Percentiles rank a stretch among this genome's conserved stretches.
These are phyloP conservation scores for Gymnopus androsaceus DNA, from an alignment of 1,284 basidiomycete genomes.

Conservation along the genomic window DNA sequence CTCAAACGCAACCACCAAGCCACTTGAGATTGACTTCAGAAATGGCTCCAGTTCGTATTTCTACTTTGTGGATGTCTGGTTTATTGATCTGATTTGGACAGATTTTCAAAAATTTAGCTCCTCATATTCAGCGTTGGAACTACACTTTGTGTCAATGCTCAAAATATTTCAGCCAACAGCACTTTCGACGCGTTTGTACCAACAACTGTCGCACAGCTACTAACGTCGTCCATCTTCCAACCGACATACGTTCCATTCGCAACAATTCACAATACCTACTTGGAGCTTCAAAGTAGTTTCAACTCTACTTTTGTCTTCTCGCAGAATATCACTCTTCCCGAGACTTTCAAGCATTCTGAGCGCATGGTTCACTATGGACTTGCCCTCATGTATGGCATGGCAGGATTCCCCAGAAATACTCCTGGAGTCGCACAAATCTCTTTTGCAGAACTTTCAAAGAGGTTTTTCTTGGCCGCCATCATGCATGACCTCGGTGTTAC, in stretches of 20 bases:
- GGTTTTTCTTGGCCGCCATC: constrained; percentile 21
- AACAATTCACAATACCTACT: constrained; percentile 9
- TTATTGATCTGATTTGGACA: too few species aligned
- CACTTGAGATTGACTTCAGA: too few species aligned
- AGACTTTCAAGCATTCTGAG: constrained; percentile 19
- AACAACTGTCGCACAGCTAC: background rate
- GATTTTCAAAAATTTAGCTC: too few species aligned
- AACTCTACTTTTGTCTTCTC: too few species aligned
- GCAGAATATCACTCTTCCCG: constrained; percentile 1
- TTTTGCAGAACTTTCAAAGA: constrained; percentile 16
- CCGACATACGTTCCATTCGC: background rate
- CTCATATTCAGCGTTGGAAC: too few species aligned
- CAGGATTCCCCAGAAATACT: constrained; percentile 21
- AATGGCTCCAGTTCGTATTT: too few species aligned
- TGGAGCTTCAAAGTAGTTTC: constrained; percentile 19
- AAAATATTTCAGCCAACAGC: too few species aligned
- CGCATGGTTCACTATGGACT: constrained; percentile 21
- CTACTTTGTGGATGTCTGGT: too few species aligned
- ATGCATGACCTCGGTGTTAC: too few species aligned
- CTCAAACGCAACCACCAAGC: too few species aligned
- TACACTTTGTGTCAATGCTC: too few species aligned
- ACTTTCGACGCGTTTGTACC: too few species aligned
- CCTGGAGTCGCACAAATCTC: constrained; percentile 20
- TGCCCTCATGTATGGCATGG: constrained; percentile 19
- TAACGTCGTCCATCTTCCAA: background rate